Evolutionary conservation across 129 eudicot species (phyloP), one percentile per base, ranked within the genome.

Genomic region (Cynara cardunculus): DNA sequence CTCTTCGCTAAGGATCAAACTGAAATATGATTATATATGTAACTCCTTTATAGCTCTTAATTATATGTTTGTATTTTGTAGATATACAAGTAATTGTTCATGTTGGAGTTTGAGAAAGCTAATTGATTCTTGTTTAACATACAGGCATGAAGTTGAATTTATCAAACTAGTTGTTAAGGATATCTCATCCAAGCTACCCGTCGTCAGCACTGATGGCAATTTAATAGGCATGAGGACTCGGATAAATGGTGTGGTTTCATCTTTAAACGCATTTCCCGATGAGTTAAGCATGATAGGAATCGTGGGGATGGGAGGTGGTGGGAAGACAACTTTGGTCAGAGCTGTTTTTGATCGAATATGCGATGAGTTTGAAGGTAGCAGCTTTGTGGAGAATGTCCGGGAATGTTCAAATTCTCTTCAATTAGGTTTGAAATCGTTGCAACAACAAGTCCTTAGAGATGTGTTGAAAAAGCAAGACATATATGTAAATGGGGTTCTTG

Each of bases 301-400:
- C 22, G 11, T 37, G 79, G 86, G 86, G 16, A 71, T 71, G 72
- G 79, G 86, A 25, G 83, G 83, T 4, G 41, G 30, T 21, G 86
- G 86, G 16, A 83, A 83, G 81, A 77, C 83, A 28, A 71, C 86
- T 26, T 28, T 83, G 69, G 86, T 79, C 0, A 37, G 61, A 61
- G 78, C 86, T 21, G 9, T 62, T 64, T 71, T 37, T 28, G 83
- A 78, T 32, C 44, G 25, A 72, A 14, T 78, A 18, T 65, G 12
- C 7, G 0, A 25, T 11, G 4, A 65, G 19, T 83, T 83, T 19
- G 83, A 83, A 71, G 79, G 75, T 39, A 78, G 18, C 12, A 66
- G 79, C 72, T 65, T 77, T 35, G 81, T 77, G 9, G 81, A 35
- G 66, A 77, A 77, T 67, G 64, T 78, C 3, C 27, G 81, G 7